Evolutionary conservation across 441 rosid genomes (phyloP), one percentile per base, ranked within the genome.

Genomic region (Mallotus japonicus): DNA sequence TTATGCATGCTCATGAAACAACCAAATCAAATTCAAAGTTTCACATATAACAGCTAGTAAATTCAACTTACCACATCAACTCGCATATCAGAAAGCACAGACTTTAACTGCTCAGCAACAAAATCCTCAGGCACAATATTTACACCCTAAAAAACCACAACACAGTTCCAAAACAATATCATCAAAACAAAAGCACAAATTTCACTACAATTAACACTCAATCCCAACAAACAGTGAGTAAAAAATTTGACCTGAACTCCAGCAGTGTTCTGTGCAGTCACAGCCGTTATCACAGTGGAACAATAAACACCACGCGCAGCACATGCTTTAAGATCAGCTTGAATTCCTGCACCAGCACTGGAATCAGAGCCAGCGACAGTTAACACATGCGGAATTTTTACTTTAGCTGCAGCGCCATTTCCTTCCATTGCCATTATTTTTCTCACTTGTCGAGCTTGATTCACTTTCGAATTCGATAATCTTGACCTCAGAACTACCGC

Each of bases 301-400:
- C 98, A 95, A 65, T 89, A 95, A 6, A 87, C 99, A 47, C 92
- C 91, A 57, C 97, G 91, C 3, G 97, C 93, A 6, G 92, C 92
- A 66, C 99, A 95, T 24, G 93, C 82, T 88, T 91, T 95, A 2
- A 95, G 87, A 83, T 92, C 99, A 22, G 99, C 98, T 83, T 93
- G 96, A 54, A 95, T 90, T 71, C 98, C 96, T 46, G 97, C 97
- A 62, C 98, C 94, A 40, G 90, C 94, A 4, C 98, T 96, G 2
- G 98, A 95, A 85, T 95, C 97, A 13, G 97, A 95, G 40, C 98
- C 99, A 20, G 96, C 97, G 55, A 95, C 95, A 0, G 92, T 88
- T 70, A 93, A 47, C 2, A 95, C 95, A 59, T 93, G 99, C 3
- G 98, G 92, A 19, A 83, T 76, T 81, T 76, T 88, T 72, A 42